Percentiles rank a stretch among this genome's conserved stretches.
These are phyloP conservation scores for Diplodia sapinea DNA, from an alignment of 2,329 filamentous ascomycete species.

Conservation along the genomic window DNA sequence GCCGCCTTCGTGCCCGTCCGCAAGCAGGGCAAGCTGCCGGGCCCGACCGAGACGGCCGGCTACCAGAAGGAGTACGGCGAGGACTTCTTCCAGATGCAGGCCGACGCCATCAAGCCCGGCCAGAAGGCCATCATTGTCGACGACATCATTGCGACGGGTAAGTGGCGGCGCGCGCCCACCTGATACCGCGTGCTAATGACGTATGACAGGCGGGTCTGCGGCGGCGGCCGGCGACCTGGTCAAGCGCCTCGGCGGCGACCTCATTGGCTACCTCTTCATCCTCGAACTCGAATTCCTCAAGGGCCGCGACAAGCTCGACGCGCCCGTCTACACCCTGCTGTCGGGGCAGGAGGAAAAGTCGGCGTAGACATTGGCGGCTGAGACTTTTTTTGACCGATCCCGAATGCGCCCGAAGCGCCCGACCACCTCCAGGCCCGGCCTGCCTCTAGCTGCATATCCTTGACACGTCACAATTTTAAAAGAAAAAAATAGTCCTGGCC, in stretches of 20 bases:
- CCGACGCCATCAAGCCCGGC: conserved; percentile 79
- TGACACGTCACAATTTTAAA: conserved; percentile 26
- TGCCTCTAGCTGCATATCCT: conserved; percentile 29
- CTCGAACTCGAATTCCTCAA: conserved; percentile 94
- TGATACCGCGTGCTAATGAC: conserved; percentile 26
- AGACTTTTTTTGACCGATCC: conserved; percentile 28
- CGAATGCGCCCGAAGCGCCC: conserved; percentile 27
- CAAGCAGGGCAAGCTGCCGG: conserved; percentile 95
- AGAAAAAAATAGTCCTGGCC: conserved; percentile 5
- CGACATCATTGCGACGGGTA: conserved; percentile 98
- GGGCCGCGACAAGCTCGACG: conserved; percentile 85
- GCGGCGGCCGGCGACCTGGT: conserved; percentile 86
- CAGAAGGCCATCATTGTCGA: conserved; percentile 94
- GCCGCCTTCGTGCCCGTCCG: conserved; percentile 90
- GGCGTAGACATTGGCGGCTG: conserved; percentile 20
- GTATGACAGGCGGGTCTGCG: conserved; percentile 78
- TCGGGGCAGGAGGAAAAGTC: conserved; percentile 61
- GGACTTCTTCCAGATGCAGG: conserved; percentile 96
- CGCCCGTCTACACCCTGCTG: conserved; percentile 83
- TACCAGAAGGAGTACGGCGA: conserved; percentile 96
- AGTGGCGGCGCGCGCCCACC: conserved; percentile 44
- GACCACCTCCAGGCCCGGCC: conserved; percentile 26
- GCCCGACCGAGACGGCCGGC: conserved; percentile 80
- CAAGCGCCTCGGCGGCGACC: conserved; percentile 79
- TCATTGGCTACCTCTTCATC: conserved; percentile 92